A percentile compares a stretch with the other conserved stretches of the same genome.
Evolutionary conservation across 1,284 basidiomycete species (phyloP).

Genomic region (Grifola frondosa): DNA sequence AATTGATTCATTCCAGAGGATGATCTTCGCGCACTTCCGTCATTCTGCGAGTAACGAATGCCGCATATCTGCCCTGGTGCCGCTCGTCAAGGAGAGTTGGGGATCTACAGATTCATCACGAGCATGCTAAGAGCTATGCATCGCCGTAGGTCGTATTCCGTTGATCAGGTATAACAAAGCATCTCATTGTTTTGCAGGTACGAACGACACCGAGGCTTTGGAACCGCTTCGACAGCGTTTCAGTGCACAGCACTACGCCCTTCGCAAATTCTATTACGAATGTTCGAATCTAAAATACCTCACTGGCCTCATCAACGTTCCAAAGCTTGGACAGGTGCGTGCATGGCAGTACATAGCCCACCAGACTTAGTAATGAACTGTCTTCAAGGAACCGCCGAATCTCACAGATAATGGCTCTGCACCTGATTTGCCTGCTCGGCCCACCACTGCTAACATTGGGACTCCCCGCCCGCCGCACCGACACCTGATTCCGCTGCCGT

Average conservation of each 20-base stretch:
- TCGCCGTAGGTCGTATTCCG: slow-evolving; percentile 58
- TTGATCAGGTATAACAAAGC: neutral
- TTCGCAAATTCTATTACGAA: slow-evolving; percentile 97
- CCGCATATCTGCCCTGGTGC: slow-evolving; percentile 90
- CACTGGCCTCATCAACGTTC: slow-evolving; percentile 94
- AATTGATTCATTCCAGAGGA: slow-evolving; percentile 96
- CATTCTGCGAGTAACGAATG: slow-evolving; percentile 93
- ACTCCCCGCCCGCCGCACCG: slow-evolving; percentile 70
- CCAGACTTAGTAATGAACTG: slow-evolving; percentile 7
- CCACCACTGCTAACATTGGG: slow-evolving; percentile 58
- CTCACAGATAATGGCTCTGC: slow-evolving; percentile 80
- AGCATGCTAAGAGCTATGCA: slow-evolving; percentile 97
- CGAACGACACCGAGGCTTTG: slow-evolving; percentile 83
- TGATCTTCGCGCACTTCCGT: slow-evolving; percentile 91
- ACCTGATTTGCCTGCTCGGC: slow-evolving; percentile 87
- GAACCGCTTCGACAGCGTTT: slow-evolving; percentile 85
- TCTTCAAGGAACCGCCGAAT: slow-evolving; percentile 84
- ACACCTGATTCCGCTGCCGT: slow-evolving; percentile 77
- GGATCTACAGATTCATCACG: slow-evolving; percentile 98
- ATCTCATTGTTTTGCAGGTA: slow-evolving; percentile 52
- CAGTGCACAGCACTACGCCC: slow-evolving; percentile 84
- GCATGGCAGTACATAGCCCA: neutral
- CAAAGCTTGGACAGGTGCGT: slow-evolving; percentile 85
- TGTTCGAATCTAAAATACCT: slow-evolving; percentile 96
- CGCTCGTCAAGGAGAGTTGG: slow-evolving; percentile 95